Base-by-base conservation (phyloP, 2,329 filamentous ascomycete genomes). In the Phaeophleospora eucalypticola region DNA sequence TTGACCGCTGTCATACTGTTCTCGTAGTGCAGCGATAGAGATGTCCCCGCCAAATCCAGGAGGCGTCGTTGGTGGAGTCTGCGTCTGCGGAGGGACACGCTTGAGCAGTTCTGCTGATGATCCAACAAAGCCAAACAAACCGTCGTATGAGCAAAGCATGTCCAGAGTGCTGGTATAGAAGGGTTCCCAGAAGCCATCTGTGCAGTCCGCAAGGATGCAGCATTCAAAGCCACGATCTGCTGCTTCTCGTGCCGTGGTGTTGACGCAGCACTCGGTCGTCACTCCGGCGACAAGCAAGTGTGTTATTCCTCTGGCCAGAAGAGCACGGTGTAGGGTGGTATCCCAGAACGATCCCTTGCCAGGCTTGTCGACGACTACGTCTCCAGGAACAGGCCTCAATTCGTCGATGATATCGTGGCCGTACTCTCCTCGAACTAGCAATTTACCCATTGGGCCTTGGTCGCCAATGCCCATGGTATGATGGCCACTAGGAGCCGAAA, bases 161-260 rank as follows among this genome's bases (percentile, higher is more conserved):
- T 77, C 74, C n/a, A 78, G 58, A 3, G 73, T 71, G 3, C 68
- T 68, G 16, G 61, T 63, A 14, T 74, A 74, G 53, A 73, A 71
- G n/a, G 68, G 65, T 9, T 64, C 60, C 43, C 75, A 70, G 46
- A 77, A 77, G 1, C 75, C 74, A 38, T 68, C 69, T 0, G 74
- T 77, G 51, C 70, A 76, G 54, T 77, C 71, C 4, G 63, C 65
- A 16, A 77, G 61, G 14, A 75, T 69, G 66, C 78, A 81, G 61
- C 75, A 80, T 56, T 82, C 76, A 52, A 79, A 81, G 0, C 79
- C 80, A n/a, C 80, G 72, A 56, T 82, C 79, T 47, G 77, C 78
- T 24, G 75, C 76, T 61, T 82, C 79, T 32, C 78, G 67, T 2
- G 78, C 67, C 0, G 77, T 79, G 0, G 76, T 77, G 7, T 74